A percentile compares a stretch with the other conserved stretches of the same genome.
Conservation (phyloP, 2,329 filamentous ascomycete species). For the Scedosporium boydii region DNA sequence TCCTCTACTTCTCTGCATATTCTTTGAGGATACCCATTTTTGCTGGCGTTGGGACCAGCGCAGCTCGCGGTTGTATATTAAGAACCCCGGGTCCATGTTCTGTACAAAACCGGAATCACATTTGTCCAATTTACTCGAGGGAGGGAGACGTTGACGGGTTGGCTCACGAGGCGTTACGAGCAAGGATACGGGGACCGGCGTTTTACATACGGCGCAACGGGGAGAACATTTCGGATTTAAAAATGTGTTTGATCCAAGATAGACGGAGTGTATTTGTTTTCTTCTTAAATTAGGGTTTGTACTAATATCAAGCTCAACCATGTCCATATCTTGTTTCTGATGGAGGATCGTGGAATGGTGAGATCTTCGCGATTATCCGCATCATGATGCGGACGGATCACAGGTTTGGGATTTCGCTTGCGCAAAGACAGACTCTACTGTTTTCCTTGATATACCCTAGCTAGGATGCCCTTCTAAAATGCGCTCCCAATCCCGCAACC, state of each 20-base stretch:
- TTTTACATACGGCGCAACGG: neutral
- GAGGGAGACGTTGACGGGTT: too few relatives aligned
- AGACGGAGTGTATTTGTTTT: neutral
- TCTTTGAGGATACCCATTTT: neutral
- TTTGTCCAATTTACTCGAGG: too few relatives aligned
- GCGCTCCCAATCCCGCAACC: too few relatives aligned
- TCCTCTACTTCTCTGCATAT: neutral
- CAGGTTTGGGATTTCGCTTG: too few relatives aligned
- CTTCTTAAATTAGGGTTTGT: neutral
- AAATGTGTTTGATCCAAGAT: neutral
- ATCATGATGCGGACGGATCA: too few relatives aligned
- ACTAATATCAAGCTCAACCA: neutral
- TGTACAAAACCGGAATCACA: too few relatives aligned
- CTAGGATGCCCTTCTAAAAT: too few relatives aligned
- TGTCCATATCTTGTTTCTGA: neutral
- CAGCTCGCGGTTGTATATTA: neutral
- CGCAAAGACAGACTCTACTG: too few relatives aligned
- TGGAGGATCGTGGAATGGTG: neutral
- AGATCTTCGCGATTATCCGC: too few relatives aligned
- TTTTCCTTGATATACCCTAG: too few relatives aligned
- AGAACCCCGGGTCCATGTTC: neutral
- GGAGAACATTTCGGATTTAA: neutral
- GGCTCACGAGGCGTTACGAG: neutral
- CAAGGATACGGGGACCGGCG: neutral
- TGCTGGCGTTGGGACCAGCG: neutral